Conservation (phyloP, 179 eudicot genomes). For the Sideroxylon spinosum region DNA sequence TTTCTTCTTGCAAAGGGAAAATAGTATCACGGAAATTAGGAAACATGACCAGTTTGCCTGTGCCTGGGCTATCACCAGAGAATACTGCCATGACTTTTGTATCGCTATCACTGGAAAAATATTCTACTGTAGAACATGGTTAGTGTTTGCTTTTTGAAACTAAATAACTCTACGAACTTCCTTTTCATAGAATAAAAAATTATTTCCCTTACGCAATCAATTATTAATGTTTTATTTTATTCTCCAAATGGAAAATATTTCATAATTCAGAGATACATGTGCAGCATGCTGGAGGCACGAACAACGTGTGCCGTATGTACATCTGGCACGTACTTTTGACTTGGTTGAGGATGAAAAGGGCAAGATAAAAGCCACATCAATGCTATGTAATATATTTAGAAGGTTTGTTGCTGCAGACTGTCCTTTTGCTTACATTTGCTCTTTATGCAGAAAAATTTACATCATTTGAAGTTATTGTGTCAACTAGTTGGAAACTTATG, state of each 20-base stretch:
- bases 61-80: constrained; percentile 23
- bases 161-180: neutral
- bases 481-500: neutral
- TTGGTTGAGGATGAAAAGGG: constrained; percentile 88
- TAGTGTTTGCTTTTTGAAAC: constrained; percentile 21
- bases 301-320: constrained; percentile 86
- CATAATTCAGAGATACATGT: constrained; percentile 8
- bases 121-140: constrained; percentile 88
- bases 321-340: constrained; percentile 84
- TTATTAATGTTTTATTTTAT: constrained; percentile 1
- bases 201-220: neutral
- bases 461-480: constrained; percentile 8
- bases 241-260: constrained; percentile 14
- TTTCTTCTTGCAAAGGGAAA: constrained; percentile 30
- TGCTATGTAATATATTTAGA: constrained; percentile 98
- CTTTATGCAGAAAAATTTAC: neutral
- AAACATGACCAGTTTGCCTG: constrained; percentile 23
- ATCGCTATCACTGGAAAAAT: constrained; percentile 63
- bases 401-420: constrained; percentile 41
- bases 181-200: neutral
- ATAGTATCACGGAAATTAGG: constrained; percentile 25
- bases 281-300: constrained; percentile 94
- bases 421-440: neutral
- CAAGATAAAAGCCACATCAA: constrained; percentile 78
- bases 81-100: constrained; percentile 33